Evolutionary conservation across 202 grass and related monocot genomes (phyloP).

Genomic region (Setaria italica): DNA sequence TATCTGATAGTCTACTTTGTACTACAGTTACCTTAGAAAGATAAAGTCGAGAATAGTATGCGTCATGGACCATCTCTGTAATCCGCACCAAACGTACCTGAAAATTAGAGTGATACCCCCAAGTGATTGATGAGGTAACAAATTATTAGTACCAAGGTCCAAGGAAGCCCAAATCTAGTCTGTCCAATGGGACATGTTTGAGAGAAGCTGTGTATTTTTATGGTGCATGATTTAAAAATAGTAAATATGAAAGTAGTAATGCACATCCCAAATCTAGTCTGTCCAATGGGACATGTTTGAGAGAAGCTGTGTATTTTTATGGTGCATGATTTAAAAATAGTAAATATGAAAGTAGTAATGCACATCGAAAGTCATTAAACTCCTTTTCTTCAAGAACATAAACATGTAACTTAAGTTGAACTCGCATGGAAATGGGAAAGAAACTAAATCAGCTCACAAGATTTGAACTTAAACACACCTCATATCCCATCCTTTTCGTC

Average conservation of each 20-base stretch:
- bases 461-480: conserved; percentile 51
- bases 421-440: background rate
- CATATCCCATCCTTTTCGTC: conserved; percentile 91
- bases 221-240: background rate
- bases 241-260: background rate
- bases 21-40: conserved; percentile 73
- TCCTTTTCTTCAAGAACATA: background rate
- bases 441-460: background rate
- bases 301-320: background rate
- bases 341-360: background rate
- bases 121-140: conserved; percentile 23
- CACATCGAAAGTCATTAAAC: conserved; percentile 3
- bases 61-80: conserved; percentile 85
- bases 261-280: background rate
- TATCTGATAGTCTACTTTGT: conserved; percentile 13
- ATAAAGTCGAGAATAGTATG: conserved; percentile 88
- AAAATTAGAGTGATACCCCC: conserved; percentile 16
- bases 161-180: background rate
- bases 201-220: background rate
- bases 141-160: conserved; percentile 10
- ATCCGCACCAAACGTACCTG: conserved; percentile 88
- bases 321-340: background rate
- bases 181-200: background rate
- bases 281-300: background rate
- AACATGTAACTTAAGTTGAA: conserved; percentile 1